Conservation (phyloP, 73 alveolate species). For the Paramecium octaurelia region DNA sequence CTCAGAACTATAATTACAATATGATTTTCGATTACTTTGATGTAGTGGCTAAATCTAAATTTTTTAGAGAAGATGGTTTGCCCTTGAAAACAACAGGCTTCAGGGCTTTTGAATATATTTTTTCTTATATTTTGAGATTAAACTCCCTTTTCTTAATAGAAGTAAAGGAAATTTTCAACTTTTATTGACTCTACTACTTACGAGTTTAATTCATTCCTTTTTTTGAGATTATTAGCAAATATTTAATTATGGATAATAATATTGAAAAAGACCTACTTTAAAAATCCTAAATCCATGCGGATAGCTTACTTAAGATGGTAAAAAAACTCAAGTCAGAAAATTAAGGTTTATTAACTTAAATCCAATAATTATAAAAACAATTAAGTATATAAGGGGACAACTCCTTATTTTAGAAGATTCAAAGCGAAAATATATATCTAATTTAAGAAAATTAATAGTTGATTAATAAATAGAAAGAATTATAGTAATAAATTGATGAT, state of each 20-base stretch:
- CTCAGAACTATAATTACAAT: background rate
- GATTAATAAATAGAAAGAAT: background rate
- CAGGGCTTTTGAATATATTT: background rate
- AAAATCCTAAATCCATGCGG: background rate
- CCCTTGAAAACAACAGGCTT: background rate
- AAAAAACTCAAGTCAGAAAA: background rate
- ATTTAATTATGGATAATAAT: constrained; percentile 3
- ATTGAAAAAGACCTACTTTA: background rate
- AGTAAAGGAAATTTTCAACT: background rate
- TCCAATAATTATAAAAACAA: background rate
- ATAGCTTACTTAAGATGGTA: background rate
- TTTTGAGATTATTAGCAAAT: background rate
- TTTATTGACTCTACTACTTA: background rate
- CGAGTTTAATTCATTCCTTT: background rate
- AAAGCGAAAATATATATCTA: background rate
- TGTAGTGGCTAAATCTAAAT: background rate
- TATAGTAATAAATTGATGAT: background rate
- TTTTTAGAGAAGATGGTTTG: background rate
- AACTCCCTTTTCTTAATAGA: background rate
- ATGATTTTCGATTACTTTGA: background rate
- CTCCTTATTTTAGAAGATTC: background rate
- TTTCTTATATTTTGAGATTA: background rate
- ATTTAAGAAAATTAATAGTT: background rate
- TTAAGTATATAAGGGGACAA: background rate
- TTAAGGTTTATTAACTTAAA: background rate